phyloP scores from a whole-genome alignment of 108 stramenopile genomes.

The Discostella pseudostelligera region DNA sequence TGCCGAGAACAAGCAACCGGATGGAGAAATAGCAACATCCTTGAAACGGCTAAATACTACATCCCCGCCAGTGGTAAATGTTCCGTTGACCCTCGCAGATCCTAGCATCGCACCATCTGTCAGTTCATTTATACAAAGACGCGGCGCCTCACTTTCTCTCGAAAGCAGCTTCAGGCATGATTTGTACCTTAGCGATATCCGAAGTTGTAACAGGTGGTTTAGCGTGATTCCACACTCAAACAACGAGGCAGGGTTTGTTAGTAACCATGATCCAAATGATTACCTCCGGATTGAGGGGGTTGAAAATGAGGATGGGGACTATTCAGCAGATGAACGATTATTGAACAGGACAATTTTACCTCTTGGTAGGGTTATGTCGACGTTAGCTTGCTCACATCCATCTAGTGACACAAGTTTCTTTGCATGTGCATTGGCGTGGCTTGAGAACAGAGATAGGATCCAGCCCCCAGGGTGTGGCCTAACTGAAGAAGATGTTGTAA shows the following conservation, averaged over 20 bases:
- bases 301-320: conserved; percentile 5
- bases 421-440: conserved; percentile 70
- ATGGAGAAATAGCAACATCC: background rate
- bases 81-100: conserved; percentile 24
- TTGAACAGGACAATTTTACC: conserved; percentile 16
- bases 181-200: conserved; percentile 34
- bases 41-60: background rate
- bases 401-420: conserved; percentile 32
- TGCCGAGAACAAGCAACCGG: too few relatives aligned
- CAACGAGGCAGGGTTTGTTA: background rate
- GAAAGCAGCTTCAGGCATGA: conserved; percentile 37
- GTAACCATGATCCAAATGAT: conserved; percentile 1
- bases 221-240: conserved; percentile 9
- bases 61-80: conserved; percentile 4
- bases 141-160: conserved; percentile 20
- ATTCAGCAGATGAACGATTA: conserved; percentile 13
- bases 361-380: conserved; percentile 26
- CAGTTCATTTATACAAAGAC: background rate
- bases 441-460: conserved; percentile 52
- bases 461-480: conserved; percentile 75
- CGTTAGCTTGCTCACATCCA: conserved; percentile 22
- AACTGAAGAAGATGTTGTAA: conserved; percentile 14
- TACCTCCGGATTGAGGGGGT: conserved; percentile 21
- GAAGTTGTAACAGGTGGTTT: conserved; percentile 46
- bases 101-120: background rate